phyloP scores from a whole-genome alignment of 2,329 filamentous ascomycete species.

The Fusarium pseudocircinatum region DNA sequence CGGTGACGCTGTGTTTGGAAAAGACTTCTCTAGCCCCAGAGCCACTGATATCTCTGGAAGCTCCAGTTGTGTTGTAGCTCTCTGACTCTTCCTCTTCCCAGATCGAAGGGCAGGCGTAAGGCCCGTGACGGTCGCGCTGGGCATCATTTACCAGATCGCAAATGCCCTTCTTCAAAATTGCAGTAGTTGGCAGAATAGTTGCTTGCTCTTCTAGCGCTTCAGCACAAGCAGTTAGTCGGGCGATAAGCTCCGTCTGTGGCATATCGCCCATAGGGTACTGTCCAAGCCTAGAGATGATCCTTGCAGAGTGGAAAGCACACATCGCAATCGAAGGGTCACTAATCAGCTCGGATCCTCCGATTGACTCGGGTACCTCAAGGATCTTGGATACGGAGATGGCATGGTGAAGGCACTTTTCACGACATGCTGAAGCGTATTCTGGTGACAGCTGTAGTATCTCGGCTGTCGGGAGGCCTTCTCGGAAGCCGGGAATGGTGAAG shows the following conservation, averaged over 20 bases:
- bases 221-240: background rate
- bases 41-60: background rate
- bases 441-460: constrained; percentile 3
- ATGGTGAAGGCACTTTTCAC: constrained; percentile 13
- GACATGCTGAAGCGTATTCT: background rate
- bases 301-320: constrained; percentile 26
- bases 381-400: constrained; percentile 11
- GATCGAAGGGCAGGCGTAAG: background rate
- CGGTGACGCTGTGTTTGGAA: constrained; percentile 15
- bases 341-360: constrained; percentile 1
- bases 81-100: constrained; percentile 23
- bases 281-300: constrained; percentile 20
- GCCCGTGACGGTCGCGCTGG: background rate
- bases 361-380: background rate
- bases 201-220: constrained; percentile 1
- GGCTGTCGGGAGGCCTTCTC: constrained; percentile 2
- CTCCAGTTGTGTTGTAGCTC: background rate
- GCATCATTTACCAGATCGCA: constrained; percentile 9
- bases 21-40: background rate
- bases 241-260: background rate
- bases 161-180: constrained; percentile 11
- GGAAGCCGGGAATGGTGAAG: constrained; percentile 32
- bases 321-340: constrained; percentile 21
- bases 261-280: constrained; percentile 18
- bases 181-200: background rate